phyloP scores from a whole-genome alignment of 495 filamentous ascomycete genomes.

The Aspergillus coremiiformis region DNA sequence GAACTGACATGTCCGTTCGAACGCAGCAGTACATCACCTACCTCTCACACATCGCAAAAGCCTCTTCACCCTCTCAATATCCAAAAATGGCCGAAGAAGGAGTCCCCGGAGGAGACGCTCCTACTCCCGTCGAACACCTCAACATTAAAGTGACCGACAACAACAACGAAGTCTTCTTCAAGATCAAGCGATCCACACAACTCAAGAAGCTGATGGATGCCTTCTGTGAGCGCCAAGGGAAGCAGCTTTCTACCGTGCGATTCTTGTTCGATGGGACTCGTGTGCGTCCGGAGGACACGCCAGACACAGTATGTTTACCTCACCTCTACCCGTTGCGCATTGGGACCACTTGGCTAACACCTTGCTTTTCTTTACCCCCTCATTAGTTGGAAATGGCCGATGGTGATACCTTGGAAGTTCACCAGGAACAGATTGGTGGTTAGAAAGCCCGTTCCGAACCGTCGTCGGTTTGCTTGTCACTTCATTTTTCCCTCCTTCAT shows the following conservation, averaged over 20 bases:
- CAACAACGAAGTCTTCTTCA: conserved; percentile 99
- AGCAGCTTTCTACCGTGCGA: conserved; percentile 71
- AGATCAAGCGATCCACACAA: conserved; percentile 95
- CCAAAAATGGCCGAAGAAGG: conserved; percentile 43
- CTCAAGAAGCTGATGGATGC: conserved; percentile 98
- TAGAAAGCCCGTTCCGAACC: conserved; percentile 17
- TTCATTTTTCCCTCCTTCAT: not conserved
- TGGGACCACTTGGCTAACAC: not conserved
- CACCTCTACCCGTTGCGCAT: not conserved
- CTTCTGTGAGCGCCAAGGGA: conserved; percentile 95
- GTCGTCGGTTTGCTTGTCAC: not conserved
- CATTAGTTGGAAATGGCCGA: conserved; percentile 90
- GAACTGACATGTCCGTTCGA: conserved; percentile 5
- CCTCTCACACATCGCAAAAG: conserved; percentile 13
- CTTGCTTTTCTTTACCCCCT: conserved; percentile 1
- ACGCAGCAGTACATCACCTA: not conserved
- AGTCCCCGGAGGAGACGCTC: conserved; percentile 41
- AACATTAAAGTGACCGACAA: conserved; percentile 99
- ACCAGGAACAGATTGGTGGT: conserved; percentile 95
- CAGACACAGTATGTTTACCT: conserved; percentile 68
- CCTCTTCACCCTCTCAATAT: not conserved
- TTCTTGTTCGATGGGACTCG: conserved; percentile 95
- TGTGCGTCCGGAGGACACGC: conserved; percentile 81
- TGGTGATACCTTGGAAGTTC: conserved; percentile 93
- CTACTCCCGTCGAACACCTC: conserved; percentile 69